Base-by-base conservation (phyloP, 2,329 filamentous ascomycete genomes). In the Penicillium sp. region DNA sequence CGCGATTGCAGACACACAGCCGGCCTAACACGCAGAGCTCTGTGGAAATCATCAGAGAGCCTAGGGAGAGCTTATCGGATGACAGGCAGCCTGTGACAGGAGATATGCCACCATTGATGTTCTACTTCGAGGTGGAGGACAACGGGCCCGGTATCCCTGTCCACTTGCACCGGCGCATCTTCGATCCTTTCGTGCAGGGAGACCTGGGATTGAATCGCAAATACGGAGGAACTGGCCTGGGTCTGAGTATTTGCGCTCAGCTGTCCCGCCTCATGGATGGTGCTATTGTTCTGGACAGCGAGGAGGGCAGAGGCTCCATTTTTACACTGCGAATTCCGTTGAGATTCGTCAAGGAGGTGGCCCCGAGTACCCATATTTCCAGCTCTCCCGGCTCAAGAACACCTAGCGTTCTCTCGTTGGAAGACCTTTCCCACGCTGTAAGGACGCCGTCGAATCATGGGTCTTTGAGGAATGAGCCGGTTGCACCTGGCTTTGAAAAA, bases 141-240 rank as follows among this genome's bases (percentile, higher is more conserved):
- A 92, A 85, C 0, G 91, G 91, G 0, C 90, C 89, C 0, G 91
- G 91, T 25, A 95, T 95, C 48, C 82, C 89, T 0, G 80, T 84
- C 6, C 75, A 86, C 55, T 81, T 95, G 68, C 89, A 90, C 59
- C 77, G 88, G 49, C 85, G 85, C 58, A 89, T 96, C 8, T 96
- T 96, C 65, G 91, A 95, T 67, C 91, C 91, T 0, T 96, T 96
- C 64, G 88, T 95, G 0, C 91, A 96, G 69, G 91, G 88, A n/a
- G 90, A 95, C 64, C 74, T 93, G 1, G 88, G 89, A 0, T 73
- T 96, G 13, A 95, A 87, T 73, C 95, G 89, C 68, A 93, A 93
- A 63, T 95, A 86, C 64, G 89, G 89, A 15, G 91, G 91, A 13
- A 95, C 91, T 1, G 91, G 91, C 3, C 75, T 95, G 1, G 91